Evolutionary conservation across 495 filamentous ascomycete species (phyloP), one percentile per base, ranked within the genome.

Genomic region (Neurospora sp.): DNA sequence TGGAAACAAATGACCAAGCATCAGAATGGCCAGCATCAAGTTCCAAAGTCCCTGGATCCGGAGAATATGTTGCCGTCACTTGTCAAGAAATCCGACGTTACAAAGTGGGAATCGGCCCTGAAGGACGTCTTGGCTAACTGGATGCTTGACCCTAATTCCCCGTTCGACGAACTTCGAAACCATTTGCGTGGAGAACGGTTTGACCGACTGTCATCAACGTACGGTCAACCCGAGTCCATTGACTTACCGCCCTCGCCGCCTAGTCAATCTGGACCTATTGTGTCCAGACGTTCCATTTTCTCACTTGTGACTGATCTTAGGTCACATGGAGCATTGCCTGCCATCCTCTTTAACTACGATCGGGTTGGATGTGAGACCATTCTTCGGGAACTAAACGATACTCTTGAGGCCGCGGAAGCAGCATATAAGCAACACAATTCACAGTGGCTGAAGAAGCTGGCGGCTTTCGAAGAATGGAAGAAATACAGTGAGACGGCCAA

Each of bases 301-400:
- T 87, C 89, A 0, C 77, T 94, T 40, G 82, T 93, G 0, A 83
- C 79, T 37, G 84, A 88, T 16, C 85, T 95, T 1, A 87, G 93
- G 69, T 80, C 84, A 3, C 85, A 87, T 72, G 85, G 87, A 71
- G 91, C 90, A 3, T 83, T 95, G 6, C 92, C 92, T 0, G 91
- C 90, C 0, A 86, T 95, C 18, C 74, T 94, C 6, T 94, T 95
- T 84, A 93, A 92, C 72, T 94, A 91, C 77, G 90, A 93, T 72
- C 87, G 92, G 42, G 74, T 72, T 1, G 76, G 79, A 22, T 94
- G 92, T 73, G 91, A 94, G 79, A 74, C 75, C 3, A 84, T 92
- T 16, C 85, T 84, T 61, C 42, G 72, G 5, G 65, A 78, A 5
- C 45, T 94, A 1, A 68, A 89, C 4, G 44, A 76, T 4, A 79